Conservation (phyloP, 768 basidiomycete genomes). For the Wakefieldia striispora region DNA sequence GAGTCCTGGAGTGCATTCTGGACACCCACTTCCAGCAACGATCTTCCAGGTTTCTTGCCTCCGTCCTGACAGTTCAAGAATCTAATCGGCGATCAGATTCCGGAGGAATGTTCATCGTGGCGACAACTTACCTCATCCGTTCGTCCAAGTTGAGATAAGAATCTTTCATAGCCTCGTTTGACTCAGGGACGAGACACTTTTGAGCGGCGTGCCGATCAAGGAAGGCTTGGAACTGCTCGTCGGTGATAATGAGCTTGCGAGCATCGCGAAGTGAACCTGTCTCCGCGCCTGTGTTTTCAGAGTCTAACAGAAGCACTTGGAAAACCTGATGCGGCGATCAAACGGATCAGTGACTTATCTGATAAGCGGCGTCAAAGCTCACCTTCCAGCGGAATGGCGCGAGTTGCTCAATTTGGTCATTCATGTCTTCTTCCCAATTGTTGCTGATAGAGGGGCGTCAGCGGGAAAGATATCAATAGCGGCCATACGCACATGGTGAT, state of each 20-base stretch:
- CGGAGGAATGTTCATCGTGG: background rate
- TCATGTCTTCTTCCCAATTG: conserved; percentile 43
- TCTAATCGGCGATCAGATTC: conserved; percentile 11
- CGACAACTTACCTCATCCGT: conserved; percentile 32
- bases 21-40: conserved; percentile 35
- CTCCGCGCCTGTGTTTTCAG: conserved; percentile 34
- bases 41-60: conserved; percentile 26
- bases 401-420: conserved; percentile 32
- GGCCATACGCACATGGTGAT: conserved; percentile 25
- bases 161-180: conserved; percentile 39
- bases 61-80: conserved; percentile 37
- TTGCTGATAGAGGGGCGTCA: conserved; percentile 19
- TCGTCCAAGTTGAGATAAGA: conserved; percentile 41
- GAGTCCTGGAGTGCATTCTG: conserved; percentile 32
- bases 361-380: background rate
- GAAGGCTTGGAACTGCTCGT: conserved; percentile 36
- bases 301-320: conserved; percentile 36
- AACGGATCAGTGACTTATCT: conserved; percentile 6
- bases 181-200: conserved; percentile 35
- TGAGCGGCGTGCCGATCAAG: conserved; percentile 33
- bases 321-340: conserved; percentile 26
- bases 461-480: too few relatives aligned
- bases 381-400: conserved; percentile 42
- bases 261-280: conserved; percentile 35
- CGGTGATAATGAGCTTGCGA: conserved; percentile 33